Base-by-base conservation (phyloP, 2,329 filamentous ascomycete species). In the Sporothrix inflata region DNA sequence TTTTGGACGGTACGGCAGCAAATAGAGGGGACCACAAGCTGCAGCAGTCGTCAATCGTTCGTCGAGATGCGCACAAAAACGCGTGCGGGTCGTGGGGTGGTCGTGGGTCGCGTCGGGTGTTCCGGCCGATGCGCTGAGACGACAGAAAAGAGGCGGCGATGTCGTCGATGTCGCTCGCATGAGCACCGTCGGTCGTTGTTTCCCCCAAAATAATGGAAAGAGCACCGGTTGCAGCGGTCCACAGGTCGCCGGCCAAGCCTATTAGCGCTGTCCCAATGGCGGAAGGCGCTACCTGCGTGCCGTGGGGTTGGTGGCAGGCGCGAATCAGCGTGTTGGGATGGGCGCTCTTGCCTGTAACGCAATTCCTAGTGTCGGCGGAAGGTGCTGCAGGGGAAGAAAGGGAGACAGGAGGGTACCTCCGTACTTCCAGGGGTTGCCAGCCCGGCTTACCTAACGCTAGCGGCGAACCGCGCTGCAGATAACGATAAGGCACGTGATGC, bases 271-370 rank as follows among this genome's bases (percentile, higher is more conserved):
- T 53, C 38, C 65, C 66, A 63, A 72, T 55, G 55, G 49, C 49
- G 60, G 71, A 70, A 72, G 67, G 71, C 67, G 60, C 71, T 70
- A 34, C 67, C 14, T 57, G 47, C 27, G 55, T 49, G 51, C 70
- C 30, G 70, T 69, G 71, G 51, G 65, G 71, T 51, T 40, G n/a
- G 61, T 30, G 63, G 63, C 38, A 71, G 61, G 49, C 8, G 38
- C 61, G 61, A 68, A 71, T 68, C 40, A 68, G 42, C 70, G 34
- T 24, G 55, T 27, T 68, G 51, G 70, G 27, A 60, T 49, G 27
- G 49, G 11, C 53, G 60, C 38, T 34, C 30, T 34, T 34, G 30
- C 30, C 30, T 34, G 30, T n/a, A n/a, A n/a, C n/a, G n/a, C n/a
- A n/a, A n/a, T n/a, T n/a, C n/a, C n/a, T n/a, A n/a, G n/a, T n/a